Conservation (phyloP, 331 rosid genomes). For the Erythrophleum ivorense region DNA sequence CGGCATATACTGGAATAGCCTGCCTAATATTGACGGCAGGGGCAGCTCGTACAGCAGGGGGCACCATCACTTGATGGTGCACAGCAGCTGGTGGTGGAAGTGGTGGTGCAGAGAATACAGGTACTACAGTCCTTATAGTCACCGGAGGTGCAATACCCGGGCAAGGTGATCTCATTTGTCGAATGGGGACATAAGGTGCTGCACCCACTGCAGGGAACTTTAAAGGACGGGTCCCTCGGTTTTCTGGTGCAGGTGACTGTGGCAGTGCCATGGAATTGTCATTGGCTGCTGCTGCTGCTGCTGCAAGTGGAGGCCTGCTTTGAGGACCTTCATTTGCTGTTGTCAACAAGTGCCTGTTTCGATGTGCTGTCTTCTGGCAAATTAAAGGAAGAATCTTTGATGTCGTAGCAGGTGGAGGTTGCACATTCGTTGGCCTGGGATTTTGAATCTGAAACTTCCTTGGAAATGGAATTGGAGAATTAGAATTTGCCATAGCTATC, state of each 20-base stretch:
- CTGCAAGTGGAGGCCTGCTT: slow-evolving; percentile 50
- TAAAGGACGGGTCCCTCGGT: slow-evolving; percentile 57
- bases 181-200: slow-evolving; percentile 82
- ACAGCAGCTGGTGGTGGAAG: slow-evolving; percentile 64
- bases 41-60: slow-evolving; percentile 63
- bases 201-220: slow-evolving; percentile 84
- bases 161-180: slow-evolving; percentile 82
- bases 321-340: slow-evolving; percentile 55
- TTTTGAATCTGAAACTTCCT: slow-evolving; percentile 69
- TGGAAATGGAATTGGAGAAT: slow-evolving; percentile 73
- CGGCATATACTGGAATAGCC: slow-evolving; percentile 74
- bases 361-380: slow-evolving; percentile 65
- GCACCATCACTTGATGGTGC: slow-evolving; percentile 55
- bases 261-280: slow-evolving; percentile 42
- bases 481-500: slow-evolving; percentile 67
- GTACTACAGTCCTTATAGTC: slow-evolving; percentile 79
- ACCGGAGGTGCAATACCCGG: slow-evolving; percentile 91
- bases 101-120: slow-evolving; percentile 92
- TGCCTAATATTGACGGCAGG: slow-evolving; percentile 82
- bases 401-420: slow-evolving; percentile 65
- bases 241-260: slow-evolving; percentile 52
- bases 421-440: slow-evolving; percentile 90
- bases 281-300: slow-evolving; percentile 40
- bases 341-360: slow-evolving; percentile 54
- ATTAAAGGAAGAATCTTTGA: slow-evolving; percentile 94